Evolutionary conservation across 768 basidiomycete genomes (phyloP).

Genomic region (Pleurotus djamor): DNA sequence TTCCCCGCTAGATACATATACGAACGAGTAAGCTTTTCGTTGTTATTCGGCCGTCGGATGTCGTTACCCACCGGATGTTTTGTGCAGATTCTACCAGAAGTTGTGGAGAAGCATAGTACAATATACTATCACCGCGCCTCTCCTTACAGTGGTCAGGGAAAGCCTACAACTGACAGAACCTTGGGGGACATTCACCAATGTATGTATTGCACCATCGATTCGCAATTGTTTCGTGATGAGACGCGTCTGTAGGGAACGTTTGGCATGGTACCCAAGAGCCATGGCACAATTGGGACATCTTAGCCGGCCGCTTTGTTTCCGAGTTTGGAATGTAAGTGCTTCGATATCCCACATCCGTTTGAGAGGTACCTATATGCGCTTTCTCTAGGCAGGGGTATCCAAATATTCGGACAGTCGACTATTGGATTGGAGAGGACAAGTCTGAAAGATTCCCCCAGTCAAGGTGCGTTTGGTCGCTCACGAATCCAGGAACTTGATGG

Average conservation of each 20-base stretch:
- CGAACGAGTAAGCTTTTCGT: slow-evolving; percentile 45
- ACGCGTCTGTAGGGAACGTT: slow-evolving; percentile 64
- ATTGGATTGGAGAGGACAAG: slow-evolving; percentile 79
- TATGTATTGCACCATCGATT: slow-evolving; percentile 25
- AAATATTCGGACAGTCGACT: slow-evolving; percentile 83
- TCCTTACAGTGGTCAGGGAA: slow-evolving; percentile 83
- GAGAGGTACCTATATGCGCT: not conserved
- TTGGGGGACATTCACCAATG: slow-evolving; percentile 94
- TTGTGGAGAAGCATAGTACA: slow-evolving; percentile 63
- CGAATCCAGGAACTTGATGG: slow-evolving; percentile 4
- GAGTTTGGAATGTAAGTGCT: slow-evolving; percentile 85
- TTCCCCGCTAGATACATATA: slow-evolving; percentile 93
- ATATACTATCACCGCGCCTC: slow-evolving; percentile 83
- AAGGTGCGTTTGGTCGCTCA: slow-evolving; percentile 39
- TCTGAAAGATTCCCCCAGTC: slow-evolving; percentile 88
- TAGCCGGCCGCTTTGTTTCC: slow-evolving; percentile 90
- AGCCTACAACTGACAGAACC: slow-evolving; percentile 66
- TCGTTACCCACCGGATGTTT: not conserved
- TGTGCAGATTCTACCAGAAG: slow-evolving; percentile 57
- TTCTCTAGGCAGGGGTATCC: slow-evolving; percentile 80
- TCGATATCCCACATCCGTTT: not conserved
- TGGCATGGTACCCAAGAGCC: slow-evolving; percentile 94
- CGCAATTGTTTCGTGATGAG: not conserved
- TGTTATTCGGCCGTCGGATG: not conserved
- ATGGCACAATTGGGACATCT: slow-evolving; percentile 92